Conservation (phyloP, 1,139 yeast species). For the Geotrichum histeridarum region DNA sequence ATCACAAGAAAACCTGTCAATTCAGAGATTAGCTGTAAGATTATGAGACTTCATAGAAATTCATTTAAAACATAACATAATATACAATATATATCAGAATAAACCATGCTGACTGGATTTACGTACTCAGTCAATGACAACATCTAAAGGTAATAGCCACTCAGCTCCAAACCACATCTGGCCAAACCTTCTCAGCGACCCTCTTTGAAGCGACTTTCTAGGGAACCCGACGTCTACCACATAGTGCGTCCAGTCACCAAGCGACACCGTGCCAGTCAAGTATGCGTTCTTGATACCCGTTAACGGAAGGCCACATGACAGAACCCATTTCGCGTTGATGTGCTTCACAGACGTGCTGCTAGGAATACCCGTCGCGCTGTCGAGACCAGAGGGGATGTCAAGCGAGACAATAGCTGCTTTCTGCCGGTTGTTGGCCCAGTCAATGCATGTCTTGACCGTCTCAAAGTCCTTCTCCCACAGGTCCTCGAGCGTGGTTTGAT, state of each 20-base stretch:
- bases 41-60: neutral
- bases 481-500: constrained; percentile 59
- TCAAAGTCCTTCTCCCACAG: constrained; percentile 47
- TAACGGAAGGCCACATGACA: constrained; percentile 71
- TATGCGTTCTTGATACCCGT: constrained; percentile 62
- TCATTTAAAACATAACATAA: too few species aligned
- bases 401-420: constrained; percentile 57
- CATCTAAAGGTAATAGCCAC: constrained; percentile 32
- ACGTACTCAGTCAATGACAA: constrained; percentile 18
- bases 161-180: constrained; percentile 42
- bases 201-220: constrained; percentile 37
- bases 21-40: neutral
- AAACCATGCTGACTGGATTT: neutral
- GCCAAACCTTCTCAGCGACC: constrained; percentile 44
- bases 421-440: constrained; percentile 63
- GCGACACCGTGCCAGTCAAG: constrained; percentile 40
- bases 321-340: constrained; percentile 49
- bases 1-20: too few species aligned
- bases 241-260: constrained; percentile 50
- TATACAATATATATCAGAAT: too few species aligned
- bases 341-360: constrained; percentile 16
- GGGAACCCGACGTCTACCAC: constrained; percentile 77
- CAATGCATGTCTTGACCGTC: constrained; percentile 46
- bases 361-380: constrained; percentile 71
- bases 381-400: constrained; percentile 81